Evolutionary conservation across 2,329 filamentous ascomycete genomes (phyloP), one percentile per base, ranked within the genome.

Genomic region (Neoascochyta sp.): DNA sequence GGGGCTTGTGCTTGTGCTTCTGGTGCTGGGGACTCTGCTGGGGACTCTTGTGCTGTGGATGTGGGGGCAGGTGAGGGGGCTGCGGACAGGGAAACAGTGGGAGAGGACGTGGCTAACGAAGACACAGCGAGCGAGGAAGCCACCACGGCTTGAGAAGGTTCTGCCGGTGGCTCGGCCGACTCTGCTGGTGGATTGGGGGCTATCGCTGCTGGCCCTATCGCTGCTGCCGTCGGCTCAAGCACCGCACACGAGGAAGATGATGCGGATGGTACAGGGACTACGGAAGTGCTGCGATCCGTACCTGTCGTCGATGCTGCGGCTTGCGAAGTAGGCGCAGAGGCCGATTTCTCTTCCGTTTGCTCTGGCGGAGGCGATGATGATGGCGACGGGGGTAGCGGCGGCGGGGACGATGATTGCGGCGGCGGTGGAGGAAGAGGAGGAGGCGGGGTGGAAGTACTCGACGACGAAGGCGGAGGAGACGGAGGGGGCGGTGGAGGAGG

Each of bases 251-350:
- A 32, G 25, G 37, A 41, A 34, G 45, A 32, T 18, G 39, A 47
- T 34, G 44, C 34, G 27, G 36, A 42, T 39, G 52, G 46, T 34
- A 45, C 50, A 47, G 47, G 46, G 43, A 52, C 47, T 42, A 40
- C 39, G 44, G n/a, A n/a, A n/a, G n/a, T n/a, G n/a, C n/a, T n/a
- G n/a, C 36, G 53, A 29, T 40, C 46, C 55, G 57, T 62, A 61
- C 55, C 55, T 61, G 40, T 41, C 30, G 51, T 43, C 31, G 59
- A 52, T 22, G 41, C 44, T 48, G 47, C 45, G 39, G 39, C 41
- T 34, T 43, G 43, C 42, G 52, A 39, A 11, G 50, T 40, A 13
- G 54, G 45, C 27, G 42, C 32, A 40, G 39, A 34, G 11, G 37
- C 33, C 19, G 39, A 44, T 34, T 37, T 36, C 30, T 43, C 36